phyloP scores from a whole-genome alignment of 192 early-diverging fungal genomes.

The Backusella mclennaniae region DNA sequence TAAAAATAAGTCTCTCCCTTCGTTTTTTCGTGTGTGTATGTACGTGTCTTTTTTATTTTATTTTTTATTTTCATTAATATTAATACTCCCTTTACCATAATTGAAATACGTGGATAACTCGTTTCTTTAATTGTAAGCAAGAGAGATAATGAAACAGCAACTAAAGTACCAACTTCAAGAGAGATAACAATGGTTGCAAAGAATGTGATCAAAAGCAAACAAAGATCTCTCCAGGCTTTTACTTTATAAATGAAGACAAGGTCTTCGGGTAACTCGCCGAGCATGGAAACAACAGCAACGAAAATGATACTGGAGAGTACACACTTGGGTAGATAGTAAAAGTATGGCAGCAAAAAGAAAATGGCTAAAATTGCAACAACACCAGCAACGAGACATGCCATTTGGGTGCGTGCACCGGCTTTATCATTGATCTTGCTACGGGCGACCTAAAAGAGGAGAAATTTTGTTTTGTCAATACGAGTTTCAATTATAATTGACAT shows the following conservation, averaged over 20 bases:
- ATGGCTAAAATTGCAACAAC: constrained; percentile 75
- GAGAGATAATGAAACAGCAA: constrained; percentile 86
- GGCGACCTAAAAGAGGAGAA: constrained; percentile 54
- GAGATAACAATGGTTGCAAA: constrained; percentile 86
- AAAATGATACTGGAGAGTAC: constrained; percentile 74
- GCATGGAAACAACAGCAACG: constrained; percentile 75
- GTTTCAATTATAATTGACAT: neutral
- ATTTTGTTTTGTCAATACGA: neutral
- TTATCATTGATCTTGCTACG: constrained; percentile 92
- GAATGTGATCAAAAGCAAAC: constrained; percentile 85
- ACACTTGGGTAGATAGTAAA: constrained; percentile 37
- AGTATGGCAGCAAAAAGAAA: constrained; percentile 74
- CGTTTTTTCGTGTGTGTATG: neutral
- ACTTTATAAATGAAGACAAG: constrained; percentile 79
- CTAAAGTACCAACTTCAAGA: constrained; percentile 88
- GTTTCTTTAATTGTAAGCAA: constrained; percentile 92
- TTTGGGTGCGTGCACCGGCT: constrained; percentile 88
- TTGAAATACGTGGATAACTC: constrained; percentile 77
- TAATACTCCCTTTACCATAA: constrained; percentile 51
- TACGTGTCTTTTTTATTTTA: neutral
- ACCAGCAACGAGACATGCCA: constrained; percentile 83
- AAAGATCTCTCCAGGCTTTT: constrained; percentile 80
- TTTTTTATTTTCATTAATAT: neutral
- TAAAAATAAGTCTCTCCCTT: neutral
- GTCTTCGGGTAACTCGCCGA: constrained; percentile 74